A percentile compares a stretch with the other conserved stretches of the same genome.
These are phyloP conservation scores for Colletotrichum sp. DNA, from an alignment of 2,329 filamentous ascomycete species.

Conservation along the genomic window DNA sequence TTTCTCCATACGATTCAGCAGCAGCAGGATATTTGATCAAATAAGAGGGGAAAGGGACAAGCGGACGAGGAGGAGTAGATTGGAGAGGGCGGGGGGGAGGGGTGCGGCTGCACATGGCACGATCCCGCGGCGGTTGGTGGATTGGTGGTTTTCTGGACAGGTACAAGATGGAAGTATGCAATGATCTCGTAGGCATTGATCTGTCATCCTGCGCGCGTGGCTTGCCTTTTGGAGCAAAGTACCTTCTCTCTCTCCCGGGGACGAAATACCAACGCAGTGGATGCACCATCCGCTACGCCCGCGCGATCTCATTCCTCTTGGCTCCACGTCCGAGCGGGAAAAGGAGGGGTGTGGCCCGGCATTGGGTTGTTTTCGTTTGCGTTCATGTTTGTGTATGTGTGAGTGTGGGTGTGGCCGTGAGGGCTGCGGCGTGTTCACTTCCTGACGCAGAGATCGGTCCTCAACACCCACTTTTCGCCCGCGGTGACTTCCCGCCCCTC, in stretches of 20 bases:
- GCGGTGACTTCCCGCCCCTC: conserved; percentile 80
- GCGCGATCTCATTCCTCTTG: background rate
- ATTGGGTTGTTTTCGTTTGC: background rate
- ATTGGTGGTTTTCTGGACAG: background rate
- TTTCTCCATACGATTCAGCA: background rate
- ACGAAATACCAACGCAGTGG: background rate
- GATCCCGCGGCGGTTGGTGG: background rate
- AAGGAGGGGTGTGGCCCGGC: background rate
- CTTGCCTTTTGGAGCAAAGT: background rate
- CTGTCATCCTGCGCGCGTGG: background rate
- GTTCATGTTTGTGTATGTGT: background rate
- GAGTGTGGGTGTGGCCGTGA: background rate
- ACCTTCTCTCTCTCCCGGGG: background rate
- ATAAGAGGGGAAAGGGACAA: background rate
- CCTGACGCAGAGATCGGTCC: conserved; percentile 79
- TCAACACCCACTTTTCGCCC: conserved; percentile 90
- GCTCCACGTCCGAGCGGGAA: conserved; percentile 1
- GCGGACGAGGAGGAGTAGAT: background rate
- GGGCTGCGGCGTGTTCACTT: conserved; percentile 28
- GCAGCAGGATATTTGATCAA: background rate
- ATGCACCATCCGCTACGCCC: background rate
- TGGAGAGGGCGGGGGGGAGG: background rate
- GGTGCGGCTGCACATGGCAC: background rate
- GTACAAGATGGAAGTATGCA: background rate
- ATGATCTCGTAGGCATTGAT: background rate